Conservation (phyloP, 768 basidiomycete species). For the Clathrus columnatus region DNA sequence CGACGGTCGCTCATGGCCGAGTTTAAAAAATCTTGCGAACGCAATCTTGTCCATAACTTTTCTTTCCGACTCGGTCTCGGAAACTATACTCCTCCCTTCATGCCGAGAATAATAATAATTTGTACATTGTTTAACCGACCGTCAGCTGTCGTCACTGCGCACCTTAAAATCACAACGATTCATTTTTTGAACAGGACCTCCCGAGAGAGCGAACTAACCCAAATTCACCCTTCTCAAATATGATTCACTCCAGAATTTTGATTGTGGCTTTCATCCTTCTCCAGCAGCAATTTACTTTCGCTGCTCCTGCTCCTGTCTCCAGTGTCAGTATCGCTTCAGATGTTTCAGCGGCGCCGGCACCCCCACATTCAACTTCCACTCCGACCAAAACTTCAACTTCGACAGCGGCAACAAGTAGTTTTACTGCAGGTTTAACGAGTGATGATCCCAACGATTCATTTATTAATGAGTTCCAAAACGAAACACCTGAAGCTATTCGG, state of each 20-base stretch:
- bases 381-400: neutral
- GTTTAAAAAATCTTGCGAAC: no score
- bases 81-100: neutral
- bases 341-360: no score
- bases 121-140: neutral
- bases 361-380: neutral
- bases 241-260: neutral
- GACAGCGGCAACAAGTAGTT: neutral
- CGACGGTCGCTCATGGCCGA: neutral
- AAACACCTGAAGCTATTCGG: constrained; percentile 35
- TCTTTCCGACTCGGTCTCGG: neutral
- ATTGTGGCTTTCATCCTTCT: neutral
- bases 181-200: no score
- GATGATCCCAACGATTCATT: constrained; percentile 8
- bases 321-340: neutral
- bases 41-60: neutral
- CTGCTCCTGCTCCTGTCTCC: neutral
- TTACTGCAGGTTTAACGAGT: neutral
- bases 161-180: no score
- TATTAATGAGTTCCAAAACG: constrained; percentile 12
- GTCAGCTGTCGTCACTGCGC: no score
- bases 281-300: neutral
- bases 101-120: no score
- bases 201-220: no score
- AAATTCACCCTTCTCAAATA: no score